A percentile compares a stretch with the other conserved stretches of the same genome.
Evolutionary conservation across 805 yeast species (phyloP).

Genomic region (Spathaspora passalidarum): DNA sequence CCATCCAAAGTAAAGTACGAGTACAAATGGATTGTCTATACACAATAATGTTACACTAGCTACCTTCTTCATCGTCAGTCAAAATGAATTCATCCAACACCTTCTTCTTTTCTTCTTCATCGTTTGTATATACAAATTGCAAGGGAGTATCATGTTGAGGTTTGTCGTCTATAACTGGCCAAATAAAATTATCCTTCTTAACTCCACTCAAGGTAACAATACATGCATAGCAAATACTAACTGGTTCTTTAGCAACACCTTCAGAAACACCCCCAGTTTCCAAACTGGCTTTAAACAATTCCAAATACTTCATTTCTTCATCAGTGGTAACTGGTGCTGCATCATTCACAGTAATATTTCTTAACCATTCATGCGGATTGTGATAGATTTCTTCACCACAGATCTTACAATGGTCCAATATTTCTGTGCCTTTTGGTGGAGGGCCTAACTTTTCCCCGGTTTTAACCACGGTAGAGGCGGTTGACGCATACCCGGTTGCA

Average conservation of each 20-base stretch:
- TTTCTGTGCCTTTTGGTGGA: slow-evolving; percentile 27
- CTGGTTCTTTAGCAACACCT: slow-evolving; percentile 6
- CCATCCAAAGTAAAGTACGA: background rate
- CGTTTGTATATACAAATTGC: background rate
- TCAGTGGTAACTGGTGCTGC: slow-evolving; percentile 46
- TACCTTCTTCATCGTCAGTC: slow-evolving; percentile 30
- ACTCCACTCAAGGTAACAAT: slow-evolving; percentile 54
- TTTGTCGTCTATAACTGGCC: slow-evolving; percentile 29
- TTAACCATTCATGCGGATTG: slow-evolving; percentile 65
- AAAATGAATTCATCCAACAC: slow-evolving; percentile 49
- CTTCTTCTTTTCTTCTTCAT: slow-evolving; percentile 20
- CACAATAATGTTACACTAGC: background rate
- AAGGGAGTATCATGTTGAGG: slow-evolving; percentile 8
- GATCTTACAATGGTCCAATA: slow-evolving; percentile 42
- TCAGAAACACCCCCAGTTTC: background rate
- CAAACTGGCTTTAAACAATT: slow-evolving; percentile 4
- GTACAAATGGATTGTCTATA: background rate
- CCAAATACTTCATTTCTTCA: slow-evolving; percentile 33
- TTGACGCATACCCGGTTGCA: slow-evolving; percentile 72
- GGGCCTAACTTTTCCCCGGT: slow-evolving; percentile 75
- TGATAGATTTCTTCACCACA: slow-evolving; percentile 55
- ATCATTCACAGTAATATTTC: slow-evolving; percentile 60
- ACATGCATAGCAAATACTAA: slow-evolving; percentile 76
- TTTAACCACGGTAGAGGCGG: slow-evolving; percentile 87
- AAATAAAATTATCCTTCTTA: slow-evolving; percentile 25